Evolutionary conservation across 2,329 filamentous ascomycete genomes (phyloP).

Genomic region (Aureobasidium pullulans): DNA sequence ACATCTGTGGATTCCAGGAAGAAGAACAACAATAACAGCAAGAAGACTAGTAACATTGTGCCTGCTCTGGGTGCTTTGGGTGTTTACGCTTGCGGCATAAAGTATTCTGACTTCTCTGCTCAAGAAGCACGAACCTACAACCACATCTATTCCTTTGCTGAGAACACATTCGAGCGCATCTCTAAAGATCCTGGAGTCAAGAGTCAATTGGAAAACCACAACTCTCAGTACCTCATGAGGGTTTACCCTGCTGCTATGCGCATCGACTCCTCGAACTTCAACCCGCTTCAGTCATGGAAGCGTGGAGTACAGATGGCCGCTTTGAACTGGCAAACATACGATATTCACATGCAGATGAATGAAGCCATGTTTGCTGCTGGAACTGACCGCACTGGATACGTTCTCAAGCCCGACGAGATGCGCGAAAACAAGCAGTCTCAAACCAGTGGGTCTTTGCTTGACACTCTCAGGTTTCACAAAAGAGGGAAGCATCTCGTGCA

Average conservation of each 20-base stretch:
- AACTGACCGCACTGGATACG: constrained; percentile 80
- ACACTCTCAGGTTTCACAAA: constrained; percentile 45
- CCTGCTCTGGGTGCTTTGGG: constrained; percentile 77
- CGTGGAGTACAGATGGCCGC: constrained; percentile 96
- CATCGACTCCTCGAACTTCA: constrained; percentile 85
- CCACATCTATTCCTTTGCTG: constrained; percentile 92
- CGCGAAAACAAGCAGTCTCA: constrained; percentile 57
- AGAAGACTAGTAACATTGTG: constrained; percentile 71
- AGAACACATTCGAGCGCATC: constrained; percentile 76
- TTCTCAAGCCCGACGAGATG: constrained; percentile 83
- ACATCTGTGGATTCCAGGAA: constrained; percentile 50
- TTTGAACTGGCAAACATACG: constrained; percentile 97
- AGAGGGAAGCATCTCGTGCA: constrained; percentile 73
- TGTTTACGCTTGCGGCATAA: constrained; percentile 69
- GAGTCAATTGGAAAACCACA: constrained; percentile 75
- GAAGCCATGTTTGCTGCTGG: constrained; percentile 95
- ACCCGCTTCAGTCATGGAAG: constrained; percentile 88
- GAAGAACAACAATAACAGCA: constrained; percentile 40
- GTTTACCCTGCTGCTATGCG: constrained; percentile 84
- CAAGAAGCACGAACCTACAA: constrained; percentile 80
- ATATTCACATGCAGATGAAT: constrained; percentile 91
- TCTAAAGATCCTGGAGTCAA: constrained; percentile 70
- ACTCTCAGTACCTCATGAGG: constrained; percentile 83
- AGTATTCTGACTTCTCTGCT: constrained; percentile 73
- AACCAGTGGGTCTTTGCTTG: constrained; percentile 34